A percentile compares a stretch with the other conserved stretches of the same genome.
Evolutionary conservation across 805 yeast genomes (phyloP).

Genomic region (Tetrapisispora fleetii): DNA sequence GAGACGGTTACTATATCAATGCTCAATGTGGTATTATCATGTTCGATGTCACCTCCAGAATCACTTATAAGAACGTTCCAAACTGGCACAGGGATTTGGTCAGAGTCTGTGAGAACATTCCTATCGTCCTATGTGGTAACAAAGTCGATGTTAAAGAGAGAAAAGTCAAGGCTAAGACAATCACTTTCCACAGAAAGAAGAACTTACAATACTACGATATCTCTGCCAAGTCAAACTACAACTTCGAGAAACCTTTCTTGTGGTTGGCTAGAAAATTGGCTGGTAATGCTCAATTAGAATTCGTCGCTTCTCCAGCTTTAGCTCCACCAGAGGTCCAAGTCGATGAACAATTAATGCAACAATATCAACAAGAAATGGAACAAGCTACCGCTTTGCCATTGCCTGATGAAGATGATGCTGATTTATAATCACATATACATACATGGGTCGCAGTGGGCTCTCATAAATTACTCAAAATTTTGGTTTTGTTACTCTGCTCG

Average conservation of each 20-base stretch:
- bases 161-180: slow-evolving; percentile 98
- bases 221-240: slow-evolving; percentile 98
- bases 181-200: slow-evolving; percentile 99
- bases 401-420: slow-evolving; percentile 99
- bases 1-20: slow-evolving; percentile 99
- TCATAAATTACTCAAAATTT: not conserved
- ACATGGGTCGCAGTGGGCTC: not conserved
- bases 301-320: slow-evolving; percentile 98
- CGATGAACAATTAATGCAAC: slow-evolving; percentile 92
- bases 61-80: slow-evolving; percentile 99
- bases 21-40: slow-evolving; percentile 99
- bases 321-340: slow-evolving; percentile 99
- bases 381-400: slow-evolving; percentile 98
- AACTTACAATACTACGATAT: slow-evolving; percentile 98
- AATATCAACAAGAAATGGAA: slow-evolving; percentile 99
- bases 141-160: slow-evolving; percentile 99
- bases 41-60: slow-evolving; percentile 99
- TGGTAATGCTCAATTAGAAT: slow-evolving; percentile 96
- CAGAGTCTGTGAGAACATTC: slow-evolving; percentile 99
- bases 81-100: slow-evolving; percentile 99
- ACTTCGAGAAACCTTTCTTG: slow-evolving; percentile 98
- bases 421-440: slow-evolving; percentile 48
- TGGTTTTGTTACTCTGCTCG: not conserved
- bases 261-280: slow-evolving; percentile 99
- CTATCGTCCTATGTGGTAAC: slow-evolving; percentile 98